phyloP scores from a whole-genome alignment of 2,329 filamentous ascomycete genomes.

The Coniochaeta sp. region DNA sequence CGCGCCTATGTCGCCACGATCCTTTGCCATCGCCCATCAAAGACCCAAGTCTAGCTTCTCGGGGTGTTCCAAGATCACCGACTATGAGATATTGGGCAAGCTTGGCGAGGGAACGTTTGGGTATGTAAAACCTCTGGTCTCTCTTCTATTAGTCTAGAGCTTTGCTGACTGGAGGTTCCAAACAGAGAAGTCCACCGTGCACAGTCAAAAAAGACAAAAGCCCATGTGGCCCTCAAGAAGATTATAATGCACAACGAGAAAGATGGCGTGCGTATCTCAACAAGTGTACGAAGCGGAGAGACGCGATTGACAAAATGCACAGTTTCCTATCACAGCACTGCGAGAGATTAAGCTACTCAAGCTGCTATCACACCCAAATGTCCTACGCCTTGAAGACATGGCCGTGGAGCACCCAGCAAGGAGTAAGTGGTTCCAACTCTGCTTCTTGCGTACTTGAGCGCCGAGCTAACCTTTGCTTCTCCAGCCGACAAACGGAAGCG shows the following conservation, averaged over 20 bases:
- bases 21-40: conserved; percentile 49
- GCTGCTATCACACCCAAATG: conserved; percentile 83
- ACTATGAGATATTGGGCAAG: conserved; percentile 75
- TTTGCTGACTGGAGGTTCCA: conserved; percentile 7
- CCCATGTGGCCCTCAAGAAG: conserved; percentile 87
- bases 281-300: neutral
- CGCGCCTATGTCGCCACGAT: conserved; percentile 35
- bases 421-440: conserved; percentile 30
- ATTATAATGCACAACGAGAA: conserved; percentile 99
- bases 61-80: conserved; percentile 76
- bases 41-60: conserved; percentile 57
- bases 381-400: conserved; percentile 89
- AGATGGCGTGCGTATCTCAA: conserved; percentile 60
- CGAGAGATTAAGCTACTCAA: conserved; percentile 98
- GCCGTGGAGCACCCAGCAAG: conserved; percentile 72
- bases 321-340: conserved; percentile 96
- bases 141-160: neutral
- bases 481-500: conserved; percentile 70
- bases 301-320: neutral
- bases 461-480: conserved; percentile 11
- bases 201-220: conserved; percentile 64
- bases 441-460: too few species aligned
- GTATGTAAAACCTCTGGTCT: conserved; percentile 33
- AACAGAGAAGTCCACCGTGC: conserved; percentile 84
- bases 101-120: conserved; percentile 95